Evolutionary conservation across 192 early-diverging fungal genomes (phyloP), one percentile per base, ranked within the genome.

Genomic region (Coemansia sp.): DNA sequence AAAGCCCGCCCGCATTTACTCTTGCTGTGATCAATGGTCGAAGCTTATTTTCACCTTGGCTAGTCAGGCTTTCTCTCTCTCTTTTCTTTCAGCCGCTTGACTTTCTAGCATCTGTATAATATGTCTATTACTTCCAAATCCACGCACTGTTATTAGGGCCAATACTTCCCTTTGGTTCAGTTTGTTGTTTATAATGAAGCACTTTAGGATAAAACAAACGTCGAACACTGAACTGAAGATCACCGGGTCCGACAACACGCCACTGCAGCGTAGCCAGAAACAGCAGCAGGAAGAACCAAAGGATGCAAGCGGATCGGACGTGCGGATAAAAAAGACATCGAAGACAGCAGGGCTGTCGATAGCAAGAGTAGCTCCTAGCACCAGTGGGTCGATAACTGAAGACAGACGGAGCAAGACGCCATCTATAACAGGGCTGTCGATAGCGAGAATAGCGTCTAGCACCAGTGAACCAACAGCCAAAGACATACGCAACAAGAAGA

Each of bases 161-260:
- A 18, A 46, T 6, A 46, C 44, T 46, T 46, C 8, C 5, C 2
- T 15, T 0, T 46, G 23, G 2, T 21, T 26, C 2, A 6, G 6
- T 49, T 12, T 53, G 2, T 26, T 26, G 2, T 26, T 53, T 9
- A 26, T 11, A 3, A 59, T 59, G 57, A 59, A 15, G 11, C 36
- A 66, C 35, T 57, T 57, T 53, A 66, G 20, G 12, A 66, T 53
- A 45, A 66, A 66, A 34, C 6, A 59, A 16, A 59, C 52, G 21
- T 55, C 52, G 26, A 14, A 0, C 21, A 33, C 52, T 14, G 63
- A 46, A 18, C 39, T 59, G 23, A 48, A 59, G 55, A 66, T 48
- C 21, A 33, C 52, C 21, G 52, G 52, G 21, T 7, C 52, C 24
- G 15, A 26, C 26, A 46, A 1, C 23, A 23, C 26, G 16, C 24